These are phyloP conservation scores for Phycomyces nitens DNA, from an alignment of 192 early-diverging fungal species.

Conservation along the genomic window DNA sequence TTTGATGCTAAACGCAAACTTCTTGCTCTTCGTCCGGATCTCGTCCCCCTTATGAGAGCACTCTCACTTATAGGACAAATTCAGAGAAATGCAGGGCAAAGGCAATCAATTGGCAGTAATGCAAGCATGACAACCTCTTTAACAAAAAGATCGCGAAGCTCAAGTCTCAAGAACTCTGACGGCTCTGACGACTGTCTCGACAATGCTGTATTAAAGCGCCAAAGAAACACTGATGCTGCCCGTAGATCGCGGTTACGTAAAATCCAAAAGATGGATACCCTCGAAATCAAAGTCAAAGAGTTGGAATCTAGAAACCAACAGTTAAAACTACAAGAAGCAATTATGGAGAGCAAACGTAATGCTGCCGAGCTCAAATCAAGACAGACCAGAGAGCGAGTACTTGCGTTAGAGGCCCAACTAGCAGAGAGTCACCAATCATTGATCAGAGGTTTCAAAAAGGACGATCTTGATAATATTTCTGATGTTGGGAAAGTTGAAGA, in stretches of 20 bases:
- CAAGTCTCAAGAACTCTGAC: neutral
- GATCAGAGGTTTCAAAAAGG: conserved; percentile 3
- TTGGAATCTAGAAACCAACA: conserved; percentile 68
- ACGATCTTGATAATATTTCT: too few relatives aligned
- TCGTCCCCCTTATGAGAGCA: neutral
- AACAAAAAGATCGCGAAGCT: neutral
- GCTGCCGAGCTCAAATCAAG: conserved; percentile 33
- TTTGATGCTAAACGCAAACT: neutral
- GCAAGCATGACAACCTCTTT: neutral
- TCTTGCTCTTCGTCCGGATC: neutral
- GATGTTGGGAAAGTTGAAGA: too few relatives aligned
- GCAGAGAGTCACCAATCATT: conserved; percentile 42
- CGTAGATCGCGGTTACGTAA: conserved; percentile 85
- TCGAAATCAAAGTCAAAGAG: conserved; percentile 69
- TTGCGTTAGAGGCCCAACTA: conserved; percentile 40
- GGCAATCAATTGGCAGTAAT: neutral
- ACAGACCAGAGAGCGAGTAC: conserved; percentile 36
- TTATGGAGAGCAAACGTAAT: conserved; percentile 44
- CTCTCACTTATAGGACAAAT: neutral
- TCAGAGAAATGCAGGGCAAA: neutral
- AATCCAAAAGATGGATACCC: conserved; percentile 65
- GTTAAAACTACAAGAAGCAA: conserved; percentile 51
- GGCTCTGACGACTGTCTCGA: neutral
- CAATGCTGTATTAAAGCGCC: conserved; percentile 9
- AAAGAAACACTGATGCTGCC: conserved; percentile 82